Evolutionary conservation across 1,139 yeast genomes (phyloP).

Genomic region (Yamadazyma dendronema): DNA sequence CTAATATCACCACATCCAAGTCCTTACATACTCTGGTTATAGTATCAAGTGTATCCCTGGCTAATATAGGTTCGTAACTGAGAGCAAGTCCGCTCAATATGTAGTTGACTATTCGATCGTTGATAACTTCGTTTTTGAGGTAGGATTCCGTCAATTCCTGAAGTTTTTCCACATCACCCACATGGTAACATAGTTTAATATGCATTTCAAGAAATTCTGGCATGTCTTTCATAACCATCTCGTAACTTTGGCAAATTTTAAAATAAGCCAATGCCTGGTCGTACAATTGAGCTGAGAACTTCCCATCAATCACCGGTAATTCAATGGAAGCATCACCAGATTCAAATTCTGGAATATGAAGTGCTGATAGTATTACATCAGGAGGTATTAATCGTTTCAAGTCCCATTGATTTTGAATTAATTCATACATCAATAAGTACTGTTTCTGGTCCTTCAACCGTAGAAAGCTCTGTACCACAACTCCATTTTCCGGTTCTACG

Average conservation of each 20-base stretch:
- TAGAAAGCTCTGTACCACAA: neutral
- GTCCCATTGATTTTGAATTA: conserved; percentile 1
- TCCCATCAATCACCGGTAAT: conserved; percentile 1
- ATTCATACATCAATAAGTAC: conserved; percentile 1
- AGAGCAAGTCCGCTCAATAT: conserved; percentile 28
- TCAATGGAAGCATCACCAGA: conserved; percentile 1
- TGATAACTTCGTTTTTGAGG: conserved; percentile 11
- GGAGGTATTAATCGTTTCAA: conserved; percentile 3
- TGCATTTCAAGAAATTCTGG: conserved; percentile 11
- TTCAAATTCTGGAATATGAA: neutral
- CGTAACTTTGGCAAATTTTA: conserved; percentile 5
- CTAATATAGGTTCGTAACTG: conserved; percentile 33
- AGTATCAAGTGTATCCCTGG: conserved; percentile 22
- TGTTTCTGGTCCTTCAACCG: neutral
- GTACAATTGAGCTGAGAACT: neutral
- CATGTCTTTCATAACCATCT: conserved; percentile 4
- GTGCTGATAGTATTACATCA: neutral
- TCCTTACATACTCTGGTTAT: conserved; percentile 13
- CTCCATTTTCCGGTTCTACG: neutral
- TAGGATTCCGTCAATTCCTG: conserved; percentile 7
- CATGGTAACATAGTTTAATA: conserved; percentile 11
- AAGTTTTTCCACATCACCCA: conserved; percentile 8
- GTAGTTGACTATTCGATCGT: conserved; percentile 29
- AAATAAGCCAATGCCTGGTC: conserved; percentile 1
- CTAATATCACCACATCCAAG: conserved; percentile 26